Evolutionary conservation across 768 basidiomycete species (phyloP), one percentile per base, ranked within the genome.

Genomic region (Mycena maculata): DNA sequence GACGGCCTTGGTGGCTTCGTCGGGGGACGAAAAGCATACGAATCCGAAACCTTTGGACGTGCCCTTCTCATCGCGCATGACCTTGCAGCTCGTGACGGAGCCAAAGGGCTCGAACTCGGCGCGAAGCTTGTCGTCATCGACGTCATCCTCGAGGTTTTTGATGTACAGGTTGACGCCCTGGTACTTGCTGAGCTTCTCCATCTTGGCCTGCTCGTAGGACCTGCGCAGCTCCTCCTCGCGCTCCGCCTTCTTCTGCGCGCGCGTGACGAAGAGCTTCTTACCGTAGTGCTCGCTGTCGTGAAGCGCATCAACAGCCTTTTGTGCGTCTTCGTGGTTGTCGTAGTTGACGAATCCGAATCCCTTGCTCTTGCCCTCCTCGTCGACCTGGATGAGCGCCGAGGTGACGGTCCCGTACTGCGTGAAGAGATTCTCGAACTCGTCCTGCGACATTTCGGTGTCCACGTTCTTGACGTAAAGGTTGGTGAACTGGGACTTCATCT

Each of bases 281-380:
- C 95, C 94, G 55, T 91, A 86, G 79, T 86, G 74, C 33, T 99
- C 97, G 42, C 77, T 84, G 73, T 99, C 97, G 79, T 99, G 90
- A 62, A 99, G 90, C 66, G 79, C 82, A 38, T 98, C 96, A 65
- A 98, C 94, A 49, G 98, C 98, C 77, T 83, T 84, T 77, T 91
- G 90, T 38, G 98, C 98, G 72, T 94, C 92, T 41, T 98, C 97
- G 80, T 99, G 98, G 28, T 79, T 83, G 76, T 96, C 94, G 76
- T 84, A 99, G 87, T 99, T 99, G 81, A 99, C 96, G 78, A 99
- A 99, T 63, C 97, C 98, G 73, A 99, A 99, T 50, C 96, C 97
- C 78, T 94, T 96, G 89, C 92, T 94, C 82, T 88, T 95, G 76
- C 96, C 96, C 65, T 90, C 87, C 53, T 95, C 94, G 73, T 98